Evolutionary conservation across 2,329 filamentous ascomycete genomes (phyloP).

Genomic region (Sporothrix curviconia): DNA sequence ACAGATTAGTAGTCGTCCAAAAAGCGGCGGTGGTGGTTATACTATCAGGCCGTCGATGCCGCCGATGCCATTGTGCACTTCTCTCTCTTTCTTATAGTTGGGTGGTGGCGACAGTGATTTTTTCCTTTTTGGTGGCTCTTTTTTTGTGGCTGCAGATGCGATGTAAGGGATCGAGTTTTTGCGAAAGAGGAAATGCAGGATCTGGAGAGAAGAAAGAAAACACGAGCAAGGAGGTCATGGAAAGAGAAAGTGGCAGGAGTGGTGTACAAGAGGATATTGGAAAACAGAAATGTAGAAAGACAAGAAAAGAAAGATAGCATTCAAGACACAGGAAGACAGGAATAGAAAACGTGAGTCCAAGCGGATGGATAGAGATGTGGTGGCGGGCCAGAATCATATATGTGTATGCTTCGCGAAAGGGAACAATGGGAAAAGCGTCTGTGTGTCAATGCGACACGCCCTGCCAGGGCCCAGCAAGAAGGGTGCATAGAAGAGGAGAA

Average conservation of each 20-base stretch:
- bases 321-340: neutral
- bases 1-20: neutral
- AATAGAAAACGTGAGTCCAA: slow-evolving; percentile 3
- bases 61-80: neutral
- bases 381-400: slow-evolving; percentile 10
- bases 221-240: neutral
- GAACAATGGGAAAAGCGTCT: slow-evolving; percentile 2
- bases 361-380: neutral
- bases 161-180: neutral
- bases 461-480: neutral
- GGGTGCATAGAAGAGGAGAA: neutral
- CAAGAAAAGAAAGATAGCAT: neutral
- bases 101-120: neutral
- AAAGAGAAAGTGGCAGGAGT: too few species aligned
- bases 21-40: neutral
- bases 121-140: neutral
- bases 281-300: neutral
- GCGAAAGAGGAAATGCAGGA: slow-evolving; percentile 2
- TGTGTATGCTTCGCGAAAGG: slow-evolving; percentile 8
- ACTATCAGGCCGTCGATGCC: neutral
- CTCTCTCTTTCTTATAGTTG: neutral
- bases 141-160: neutral
- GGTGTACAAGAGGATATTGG: neutral
- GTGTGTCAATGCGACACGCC: neutral
- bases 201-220: neutral